phyloP scores from a whole-genome alignment of 2,329 filamentous ascomycete genomes.

The Zalaria obscura region DNA sequence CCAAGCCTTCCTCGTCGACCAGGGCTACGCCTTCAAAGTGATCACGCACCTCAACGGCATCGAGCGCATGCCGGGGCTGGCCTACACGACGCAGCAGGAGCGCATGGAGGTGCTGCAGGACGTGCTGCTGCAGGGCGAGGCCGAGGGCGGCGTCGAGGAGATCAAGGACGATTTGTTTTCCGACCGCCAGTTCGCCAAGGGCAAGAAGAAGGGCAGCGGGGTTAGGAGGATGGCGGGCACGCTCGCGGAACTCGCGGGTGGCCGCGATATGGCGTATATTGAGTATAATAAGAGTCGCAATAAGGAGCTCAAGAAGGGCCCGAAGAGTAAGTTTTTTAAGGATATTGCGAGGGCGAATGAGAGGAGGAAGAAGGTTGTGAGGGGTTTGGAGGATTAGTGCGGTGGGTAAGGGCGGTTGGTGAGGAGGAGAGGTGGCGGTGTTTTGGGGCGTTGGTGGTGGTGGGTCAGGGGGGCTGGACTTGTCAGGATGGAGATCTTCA shows the following conservation, averaged over 20 bases:
- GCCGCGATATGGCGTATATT: conserved; percentile 84
- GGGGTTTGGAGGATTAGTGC: too few species aligned
- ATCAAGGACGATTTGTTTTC: conserved; percentile 55
- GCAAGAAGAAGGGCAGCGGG: conserved; percentile 31
- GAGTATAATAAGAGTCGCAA: conserved; percentile 34
- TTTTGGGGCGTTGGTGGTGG: too few species aligned
- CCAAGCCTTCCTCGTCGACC: conserved; percentile 92
- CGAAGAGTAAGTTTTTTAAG: conserved; percentile 29
- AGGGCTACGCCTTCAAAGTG: conserved; percentile 97
- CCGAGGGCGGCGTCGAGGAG: conserved; percentile 55
- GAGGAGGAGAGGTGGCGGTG: too few species aligned
- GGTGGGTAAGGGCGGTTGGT: too few species aligned
- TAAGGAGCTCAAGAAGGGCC: conserved; percentile 28
- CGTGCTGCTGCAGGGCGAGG: conserved; percentile 77
- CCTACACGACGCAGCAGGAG: conserved; percentile 65
- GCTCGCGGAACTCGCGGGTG: conserved; percentile 74
- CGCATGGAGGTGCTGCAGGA: conserved; percentile 77
- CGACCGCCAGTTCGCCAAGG: conserved; percentile 31
- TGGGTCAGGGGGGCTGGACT: too few species aligned
- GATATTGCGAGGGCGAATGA: conserved; percentile 23
- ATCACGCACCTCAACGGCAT: conserved; percentile 92
- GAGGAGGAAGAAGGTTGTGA: conserved; percentile 14
- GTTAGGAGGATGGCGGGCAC: conserved; percentile 72
- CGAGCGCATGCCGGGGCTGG: conserved; percentile 65
- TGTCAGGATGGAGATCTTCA: too few species aligned